phyloP scores from a whole-genome alignment of 2,329 filamentous ascomycete genomes.

The Trichoderma endophyticum region DNA sequence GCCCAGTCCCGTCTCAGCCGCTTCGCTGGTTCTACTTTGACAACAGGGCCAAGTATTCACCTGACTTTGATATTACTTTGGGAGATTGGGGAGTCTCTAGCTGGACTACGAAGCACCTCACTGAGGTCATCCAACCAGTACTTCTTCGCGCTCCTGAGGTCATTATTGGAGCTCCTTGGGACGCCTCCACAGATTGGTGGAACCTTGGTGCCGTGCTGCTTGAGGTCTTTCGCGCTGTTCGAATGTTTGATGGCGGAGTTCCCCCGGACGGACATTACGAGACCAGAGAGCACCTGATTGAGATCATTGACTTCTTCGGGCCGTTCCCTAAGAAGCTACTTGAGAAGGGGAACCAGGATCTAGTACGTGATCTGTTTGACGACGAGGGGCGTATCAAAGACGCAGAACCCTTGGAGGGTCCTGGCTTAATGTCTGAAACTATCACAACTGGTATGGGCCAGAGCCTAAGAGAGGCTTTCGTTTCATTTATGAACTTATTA shows the following conservation, averaged over 20 bases:
- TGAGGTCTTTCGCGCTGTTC: background rate
- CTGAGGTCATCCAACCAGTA: background rate
- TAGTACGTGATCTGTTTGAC: background rate
- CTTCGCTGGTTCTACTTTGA: background rate
- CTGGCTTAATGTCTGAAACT: background rate
- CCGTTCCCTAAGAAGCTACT: background rate
- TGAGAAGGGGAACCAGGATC: background rate
- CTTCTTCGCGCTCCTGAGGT: background rate
- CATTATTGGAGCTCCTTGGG: slow-evolving; percentile 5
- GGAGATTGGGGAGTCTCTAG: background rate
- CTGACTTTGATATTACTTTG: background rate
- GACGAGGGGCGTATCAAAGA: background rate
- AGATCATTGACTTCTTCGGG: background rate
- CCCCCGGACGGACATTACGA: background rate
- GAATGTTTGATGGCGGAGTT: background rate
- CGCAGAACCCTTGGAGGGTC: background rate
- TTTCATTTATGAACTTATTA: background rate
- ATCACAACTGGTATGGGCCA: background rate
- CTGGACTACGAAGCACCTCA: background rate
- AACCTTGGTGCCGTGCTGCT: background rate
- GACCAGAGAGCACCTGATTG: background rate
- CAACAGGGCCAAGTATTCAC: background rate
- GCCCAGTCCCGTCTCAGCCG: background rate
- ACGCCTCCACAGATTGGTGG: background rate
- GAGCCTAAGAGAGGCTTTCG: background rate